Conservation (phyloP, 352 stramenopile genomes). For the Globisporangium acanthophoron region DNA sequence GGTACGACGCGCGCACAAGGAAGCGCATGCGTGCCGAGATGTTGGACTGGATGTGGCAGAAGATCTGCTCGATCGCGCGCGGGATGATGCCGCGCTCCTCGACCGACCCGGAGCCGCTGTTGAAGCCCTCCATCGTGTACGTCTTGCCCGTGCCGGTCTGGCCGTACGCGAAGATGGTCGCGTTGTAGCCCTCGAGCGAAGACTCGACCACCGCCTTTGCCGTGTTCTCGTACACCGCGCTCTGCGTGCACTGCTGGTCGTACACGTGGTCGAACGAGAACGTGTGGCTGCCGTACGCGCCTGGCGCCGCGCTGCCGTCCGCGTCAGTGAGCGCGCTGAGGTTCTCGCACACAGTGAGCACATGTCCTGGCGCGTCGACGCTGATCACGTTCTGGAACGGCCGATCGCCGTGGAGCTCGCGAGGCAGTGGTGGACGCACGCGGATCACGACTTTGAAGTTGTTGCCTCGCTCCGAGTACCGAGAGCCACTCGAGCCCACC, state of each 20-base stretch:
- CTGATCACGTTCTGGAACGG: conserved; percentile 90
- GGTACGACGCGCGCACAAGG: conserved; percentile 88
- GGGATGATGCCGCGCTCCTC: conserved; percentile 97
- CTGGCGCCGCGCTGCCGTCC: conserved; percentile 20
- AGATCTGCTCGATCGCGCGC: conserved; percentile 95
- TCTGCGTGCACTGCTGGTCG: conserved; percentile 88
- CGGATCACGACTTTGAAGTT: conserved; percentile 94
- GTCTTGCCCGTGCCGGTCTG: conserved; percentile 92
- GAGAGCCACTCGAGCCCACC: conserved; percentile 22
- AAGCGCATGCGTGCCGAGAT: conserved; percentile 84
- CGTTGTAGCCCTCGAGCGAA: conserved; percentile 90
- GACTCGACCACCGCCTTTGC: conserved; percentile 91
- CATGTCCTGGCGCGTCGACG: conserved; percentile 79
- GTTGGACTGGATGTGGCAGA: conserved; percentile 88
- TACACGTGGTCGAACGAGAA: conserved; percentile 96
- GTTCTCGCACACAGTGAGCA: conserved; percentile 89
- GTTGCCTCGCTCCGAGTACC: conserved; percentile 44
- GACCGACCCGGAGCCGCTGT: conserved; percentile 76
- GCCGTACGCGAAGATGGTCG: conserved; percentile 89
- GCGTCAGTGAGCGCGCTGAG: conserved; percentile 38
- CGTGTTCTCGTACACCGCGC: conserved; percentile 91
- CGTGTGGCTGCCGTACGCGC: conserved; percentile 79
- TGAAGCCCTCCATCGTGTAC: conserved; percentile 97
- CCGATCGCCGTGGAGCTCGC: conserved; percentile 84
- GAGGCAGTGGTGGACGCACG: conserved; percentile 80